These are phyloP conservation scores for Diaporthe capsici DNA, from an alignment of 2,329 filamentous ascomycete genomes.

Conservation along the genomic window DNA sequence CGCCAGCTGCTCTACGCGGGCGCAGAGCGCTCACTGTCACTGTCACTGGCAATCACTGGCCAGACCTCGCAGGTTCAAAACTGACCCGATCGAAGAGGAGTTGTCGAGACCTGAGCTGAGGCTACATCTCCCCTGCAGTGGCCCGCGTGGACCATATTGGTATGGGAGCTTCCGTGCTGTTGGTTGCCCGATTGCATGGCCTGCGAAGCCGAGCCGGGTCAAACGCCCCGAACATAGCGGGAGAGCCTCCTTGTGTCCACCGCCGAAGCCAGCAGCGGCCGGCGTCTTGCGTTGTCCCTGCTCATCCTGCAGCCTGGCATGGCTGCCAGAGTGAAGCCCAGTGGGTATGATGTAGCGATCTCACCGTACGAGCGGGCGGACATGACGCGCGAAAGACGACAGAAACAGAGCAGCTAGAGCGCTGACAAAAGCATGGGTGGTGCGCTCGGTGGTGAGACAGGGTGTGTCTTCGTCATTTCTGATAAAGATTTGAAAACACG, in stretches of 20 bases:
- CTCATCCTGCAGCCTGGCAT: slow-evolving; percentile 1
- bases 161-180: slow-evolving; percentile 22
- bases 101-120: background rate
- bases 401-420: background rate
- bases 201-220: slow-evolving; percentile 30
- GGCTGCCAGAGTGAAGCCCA: background rate
- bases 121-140: background rate
- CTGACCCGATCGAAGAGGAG: background rate
- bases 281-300: slow-evolving; percentile 7
- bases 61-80: background rate
- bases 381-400: slow-evolving; percentile 17
- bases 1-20: background rate
- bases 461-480: slow-evolving; percentile 13
- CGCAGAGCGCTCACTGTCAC: background rate
- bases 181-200: slow-evolving; percentile 28
- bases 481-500: slow-evolving; percentile 28
- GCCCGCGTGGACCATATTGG: background rate
- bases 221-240: slow-evolving; percentile 36
- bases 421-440: slow-evolving; percentile 28
- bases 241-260: slow-evolving; percentile 12
- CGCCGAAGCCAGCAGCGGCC: background rate
- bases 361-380: background rate
- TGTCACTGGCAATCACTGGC: background rate
- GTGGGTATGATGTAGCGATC: background rate
- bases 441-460: slow-evolving; percentile 13